Base-by-base conservation (phyloP, 805 yeast species). In the Saturnispora serradocipensis region DNA sequence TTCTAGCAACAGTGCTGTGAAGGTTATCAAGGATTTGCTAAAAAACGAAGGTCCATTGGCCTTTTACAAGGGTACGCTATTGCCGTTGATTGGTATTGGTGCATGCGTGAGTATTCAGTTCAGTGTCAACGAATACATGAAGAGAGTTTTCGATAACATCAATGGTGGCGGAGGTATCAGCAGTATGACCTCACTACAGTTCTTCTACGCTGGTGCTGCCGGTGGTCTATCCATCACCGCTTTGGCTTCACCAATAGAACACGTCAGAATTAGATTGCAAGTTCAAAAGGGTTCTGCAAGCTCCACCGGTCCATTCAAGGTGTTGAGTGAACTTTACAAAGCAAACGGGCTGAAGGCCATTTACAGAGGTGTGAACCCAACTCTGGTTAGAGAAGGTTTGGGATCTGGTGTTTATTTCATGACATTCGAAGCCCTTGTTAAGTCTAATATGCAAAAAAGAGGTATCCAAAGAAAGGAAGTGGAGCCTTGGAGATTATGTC, bases 61-160 rank as follows among this genome's bases (percentile, higher is more conserved):
- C 0, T 88, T 93, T 62, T 93, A 93, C 67, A 83, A 95, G 67
- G 99, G 99, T 35, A 89, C 97, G 1, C 62, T 89, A 59, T 90
- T 97, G 1, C 99, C 99, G 20, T 73, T 93, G 59, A 67, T 91
- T 35, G 99, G 99, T 11, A 88, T 91, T n/a, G 99, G 99, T 48
- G 96, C 96, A 0, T 90, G 97, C 74, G 97, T 93, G 11, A 87
- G 96, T 8, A 86, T 91, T 40, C 99, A 93, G 68, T 93, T 93
- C 64, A 93, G 96, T 45, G 95, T 88, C 36, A 90, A 90, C 63
- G 98, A 93, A 67, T 84, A 76, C 62, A 88, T 91, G 96, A 93
- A 93, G 70, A 75, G 97, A 61, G 71, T 75, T 54, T 89, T 86
- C 63, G 67, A 63, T 44, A 71, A 70, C 48, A 64, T 64, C 22